Conservation (phyloP, 2,329 filamentous ascomycete genomes). For the Tolypocladium paradoxum region DNA sequence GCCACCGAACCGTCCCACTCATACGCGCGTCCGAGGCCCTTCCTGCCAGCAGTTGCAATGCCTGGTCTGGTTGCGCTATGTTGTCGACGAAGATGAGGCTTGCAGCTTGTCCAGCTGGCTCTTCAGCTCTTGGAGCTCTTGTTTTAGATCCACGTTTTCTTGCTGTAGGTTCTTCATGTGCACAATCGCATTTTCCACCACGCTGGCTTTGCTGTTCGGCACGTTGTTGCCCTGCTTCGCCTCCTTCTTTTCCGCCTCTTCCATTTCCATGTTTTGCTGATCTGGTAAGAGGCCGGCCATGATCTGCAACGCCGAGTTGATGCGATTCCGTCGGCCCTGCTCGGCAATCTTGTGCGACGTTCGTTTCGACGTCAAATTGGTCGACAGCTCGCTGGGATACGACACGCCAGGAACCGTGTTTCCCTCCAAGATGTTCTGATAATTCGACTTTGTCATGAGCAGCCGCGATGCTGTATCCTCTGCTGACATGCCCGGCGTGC, state of each 20-base stretch:
- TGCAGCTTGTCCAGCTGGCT: constrained; percentile 18
- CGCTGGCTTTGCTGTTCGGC: constrained; percentile 85
- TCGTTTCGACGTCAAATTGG: constrained; percentile 88
- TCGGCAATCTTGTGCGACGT: constrained; percentile 98
- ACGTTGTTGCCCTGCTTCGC: constrained; percentile 37
- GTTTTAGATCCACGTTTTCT: constrained; percentile 59
- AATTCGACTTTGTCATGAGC: constrained; percentile 90
- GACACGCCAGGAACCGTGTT: constrained; percentile 82
- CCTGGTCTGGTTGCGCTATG: neutral
- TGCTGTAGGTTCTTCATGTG: constrained; percentile 81
- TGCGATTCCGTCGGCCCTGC: constrained; percentile 87
- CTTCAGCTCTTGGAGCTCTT: constrained; percentile 35
- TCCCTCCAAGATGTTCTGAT: constrained; percentile 92
- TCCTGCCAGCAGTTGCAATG: neutral
- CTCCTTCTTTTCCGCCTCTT: constrained; percentile 37
- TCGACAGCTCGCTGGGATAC: constrained; percentile 83
- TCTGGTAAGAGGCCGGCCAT: constrained; percentile 79
- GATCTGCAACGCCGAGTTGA: constrained; percentile 86
- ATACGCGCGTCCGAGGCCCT: neutral
- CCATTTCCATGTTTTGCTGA: constrained; percentile 27
- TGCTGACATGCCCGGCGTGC: constrained; percentile 35
- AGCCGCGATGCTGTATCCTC: constrained; percentile 60
- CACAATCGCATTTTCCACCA: constrained; percentile 92
- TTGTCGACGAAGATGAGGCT: neutral
- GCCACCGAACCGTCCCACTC: neutral